A percentile compares a stretch with the other conserved stretches of the same genome.
These are phyloP conservation scores for Exophiala oligosperma DNA, from an alignment of 2,329 filamentous ascomycete genomes.

Conservation along the genomic window DNA sequence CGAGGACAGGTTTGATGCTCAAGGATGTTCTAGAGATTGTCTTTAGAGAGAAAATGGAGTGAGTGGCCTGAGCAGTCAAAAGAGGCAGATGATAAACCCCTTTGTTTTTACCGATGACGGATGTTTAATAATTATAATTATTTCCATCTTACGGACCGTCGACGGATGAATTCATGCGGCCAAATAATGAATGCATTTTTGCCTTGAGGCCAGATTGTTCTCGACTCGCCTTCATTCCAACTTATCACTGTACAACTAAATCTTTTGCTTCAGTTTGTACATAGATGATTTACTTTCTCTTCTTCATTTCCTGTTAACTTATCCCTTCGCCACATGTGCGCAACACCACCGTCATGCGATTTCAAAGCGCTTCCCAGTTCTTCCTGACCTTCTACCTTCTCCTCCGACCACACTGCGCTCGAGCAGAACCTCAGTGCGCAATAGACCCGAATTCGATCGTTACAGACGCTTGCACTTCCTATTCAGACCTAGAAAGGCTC, in stretches of 20 bases:
- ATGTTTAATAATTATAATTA: neutral
- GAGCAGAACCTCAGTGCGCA: constrained; percentile 26
- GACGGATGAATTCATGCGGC: neutral
- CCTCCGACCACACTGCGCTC: constrained; percentile 15
- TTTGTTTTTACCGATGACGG: neutral
- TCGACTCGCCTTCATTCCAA: neutral
- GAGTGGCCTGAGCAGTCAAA: neutral
- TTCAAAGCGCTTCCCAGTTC: constrained; percentile 23
- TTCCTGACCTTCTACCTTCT: constrained; percentile 26
- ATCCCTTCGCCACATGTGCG: neutral
- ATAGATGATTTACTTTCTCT: neutral
- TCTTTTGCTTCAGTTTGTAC: neutral
- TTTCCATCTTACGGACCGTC: no score
- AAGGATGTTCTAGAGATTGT: no score
- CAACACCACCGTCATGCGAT: constrained; percentile 15
- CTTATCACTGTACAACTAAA: neutral
- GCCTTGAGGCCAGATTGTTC: constrained; percentile 1
- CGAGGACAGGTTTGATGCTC: no score
- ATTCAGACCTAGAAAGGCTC: constrained; percentile 80
- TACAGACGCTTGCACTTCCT: constrained; percentile 91
- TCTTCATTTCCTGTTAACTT: neutral
- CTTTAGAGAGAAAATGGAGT: neutral
- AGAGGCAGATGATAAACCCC: neutral
- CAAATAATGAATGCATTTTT: neutral
- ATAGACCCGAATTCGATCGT: constrained; percentile 87